Percentiles rank a stretch among this genome's conserved stretches.
Evolutionary conservation across 805 yeast species (phyloP).

Genomic region (Sugiyamaella qingdaonensis): DNA sequence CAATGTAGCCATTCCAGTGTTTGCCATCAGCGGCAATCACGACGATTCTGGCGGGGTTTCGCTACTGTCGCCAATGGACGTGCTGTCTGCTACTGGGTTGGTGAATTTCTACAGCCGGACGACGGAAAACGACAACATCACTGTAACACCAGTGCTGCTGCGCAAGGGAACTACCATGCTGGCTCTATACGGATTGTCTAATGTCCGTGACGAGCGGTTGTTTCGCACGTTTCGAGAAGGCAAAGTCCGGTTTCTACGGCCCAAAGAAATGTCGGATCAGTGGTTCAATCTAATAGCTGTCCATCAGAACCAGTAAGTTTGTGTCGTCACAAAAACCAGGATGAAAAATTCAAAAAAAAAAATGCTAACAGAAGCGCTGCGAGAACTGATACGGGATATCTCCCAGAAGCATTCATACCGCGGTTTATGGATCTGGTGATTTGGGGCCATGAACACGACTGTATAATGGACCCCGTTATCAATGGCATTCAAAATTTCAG

Average conservation of each 20-base stretch:
- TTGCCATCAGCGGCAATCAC: constrained; percentile 93
- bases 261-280: constrained; percentile 50
- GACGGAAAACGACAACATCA: constrained; percentile 66
- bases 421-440: constrained; percentile 73
- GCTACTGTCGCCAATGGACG: constrained; percentile 78
- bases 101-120: constrained; percentile 88
- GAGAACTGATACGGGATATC: constrained; percentile 72
- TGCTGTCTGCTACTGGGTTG: constrained; percentile 74
- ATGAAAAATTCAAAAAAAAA: neutral
- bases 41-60: constrained; percentile 89
- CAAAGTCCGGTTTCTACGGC: constrained; percentile 71
- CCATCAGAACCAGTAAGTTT: constrained; percentile 70
- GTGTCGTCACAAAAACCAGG: neutral
- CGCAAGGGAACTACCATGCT: constrained; percentile 78
- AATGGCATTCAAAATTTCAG: constrained; percentile 60
- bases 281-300: constrained; percentile 87
- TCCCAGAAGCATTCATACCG: constrained; percentile 85
- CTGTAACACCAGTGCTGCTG: constrained; percentile 69
- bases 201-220: constrained; percentile 83
- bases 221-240: constrained; percentile 78
- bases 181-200: constrained; percentile 85
- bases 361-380: constrained; percentile 41
- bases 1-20: constrained; percentile 83
- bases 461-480: constrained; percentile 61
- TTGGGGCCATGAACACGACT: constrained; percentile 99